Conservation (phyloP, 2,329 filamentous ascomycete genomes). For the Berkeleyomyces basicola region DNA sequence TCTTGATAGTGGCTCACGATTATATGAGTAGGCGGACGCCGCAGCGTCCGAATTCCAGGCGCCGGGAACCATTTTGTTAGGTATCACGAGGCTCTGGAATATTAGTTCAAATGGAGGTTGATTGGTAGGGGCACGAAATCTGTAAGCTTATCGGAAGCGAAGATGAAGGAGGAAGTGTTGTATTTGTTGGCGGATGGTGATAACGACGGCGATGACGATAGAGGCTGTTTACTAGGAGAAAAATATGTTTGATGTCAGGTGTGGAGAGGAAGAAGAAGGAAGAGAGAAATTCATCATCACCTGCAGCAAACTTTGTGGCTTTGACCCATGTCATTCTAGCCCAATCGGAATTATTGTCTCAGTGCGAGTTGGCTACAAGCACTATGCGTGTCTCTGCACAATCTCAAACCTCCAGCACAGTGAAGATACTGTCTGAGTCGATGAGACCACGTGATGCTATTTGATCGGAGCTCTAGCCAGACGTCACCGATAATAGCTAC, state of each 20-base stretch:
- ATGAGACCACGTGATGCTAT: not conserved
- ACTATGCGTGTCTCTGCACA: not conserved
- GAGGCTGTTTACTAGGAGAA: not conserved
- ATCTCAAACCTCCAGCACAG: not conserved
- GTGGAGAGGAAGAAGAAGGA: slow-evolving; percentile 1
- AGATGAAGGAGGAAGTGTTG: not conserved
- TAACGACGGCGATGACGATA: not conserved
- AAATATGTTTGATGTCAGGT: not conserved
- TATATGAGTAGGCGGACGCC: slow-evolving; percentile 5
- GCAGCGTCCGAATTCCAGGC: slow-evolving; percentile 2
- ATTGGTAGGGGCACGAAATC: not conserved
- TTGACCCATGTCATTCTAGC: not conserved
- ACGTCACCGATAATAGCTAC: not conserved
- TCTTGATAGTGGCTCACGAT: not conserved
- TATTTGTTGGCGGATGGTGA: not conserved
- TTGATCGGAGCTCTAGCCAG: not conserved
- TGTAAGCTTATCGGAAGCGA: not conserved
- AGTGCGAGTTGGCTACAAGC: not conserved
- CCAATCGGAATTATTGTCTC: not conserved
- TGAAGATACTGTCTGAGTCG: not conserved
- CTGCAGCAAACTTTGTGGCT: not conserved
- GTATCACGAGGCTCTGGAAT: slow-evolving; percentile 2
- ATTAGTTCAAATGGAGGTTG: slow-evolving; percentile 6
- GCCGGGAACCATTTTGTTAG: slow-evolving; percentile 17
- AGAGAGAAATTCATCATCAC: not conserved